Evolutionary conservation across 805 yeast species (phyloP).

Genomic region (Cyberlindnera saturnus): DNA sequence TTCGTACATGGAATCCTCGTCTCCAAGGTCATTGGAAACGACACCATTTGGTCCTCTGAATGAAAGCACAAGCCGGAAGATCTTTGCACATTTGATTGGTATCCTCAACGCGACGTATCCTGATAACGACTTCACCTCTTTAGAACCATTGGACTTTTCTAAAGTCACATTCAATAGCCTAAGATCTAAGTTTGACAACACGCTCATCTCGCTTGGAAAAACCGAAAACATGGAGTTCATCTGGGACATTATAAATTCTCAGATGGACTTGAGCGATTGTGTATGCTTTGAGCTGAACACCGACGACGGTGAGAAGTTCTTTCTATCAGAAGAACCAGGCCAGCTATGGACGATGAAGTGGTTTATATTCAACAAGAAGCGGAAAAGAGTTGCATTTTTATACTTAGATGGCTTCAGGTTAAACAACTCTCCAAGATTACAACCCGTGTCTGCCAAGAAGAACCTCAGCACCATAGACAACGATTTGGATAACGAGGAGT

Average conservation of each 20-base stretch:
- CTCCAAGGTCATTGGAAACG: constrained; percentile 13
- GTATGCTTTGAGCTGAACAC: constrained; percentile 57
- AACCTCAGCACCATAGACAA: constrained; percentile 28
- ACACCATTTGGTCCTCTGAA: constrained; percentile 91
- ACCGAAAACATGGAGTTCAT: constrained; percentile 51
- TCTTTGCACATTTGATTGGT: constrained; percentile 86
- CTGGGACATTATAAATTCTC: constrained; percentile 83
- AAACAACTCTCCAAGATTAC: constrained; percentile 32
- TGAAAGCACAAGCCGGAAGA: constrained; percentile 77
- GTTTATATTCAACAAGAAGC: constrained; percentile 86
- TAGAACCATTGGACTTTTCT: constrained; percentile 71
- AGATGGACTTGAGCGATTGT: constrained; percentile 60
- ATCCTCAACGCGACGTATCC: constrained; percentile 90
- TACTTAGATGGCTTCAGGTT: constrained; percentile 55
- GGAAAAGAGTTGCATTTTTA: constrained; percentile 85
- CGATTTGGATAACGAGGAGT: constrained; percentile 36
- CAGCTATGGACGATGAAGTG: constrained; percentile 58
- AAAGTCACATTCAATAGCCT: constrained; percentile 44
- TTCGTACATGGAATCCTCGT: constrained; percentile 5
- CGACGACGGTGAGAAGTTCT: constrained; percentile 22
- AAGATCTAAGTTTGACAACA: constrained; percentile 66
- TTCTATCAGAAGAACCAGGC: constrained; percentile 20
- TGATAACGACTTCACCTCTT: constrained; percentile 86
- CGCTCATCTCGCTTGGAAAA: constrained; percentile 62
- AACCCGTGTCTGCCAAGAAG: constrained; percentile 23